phyloP scores from a whole-genome alignment of 345 rosid species.

The Chamaenerion angustifolium region DNA sequence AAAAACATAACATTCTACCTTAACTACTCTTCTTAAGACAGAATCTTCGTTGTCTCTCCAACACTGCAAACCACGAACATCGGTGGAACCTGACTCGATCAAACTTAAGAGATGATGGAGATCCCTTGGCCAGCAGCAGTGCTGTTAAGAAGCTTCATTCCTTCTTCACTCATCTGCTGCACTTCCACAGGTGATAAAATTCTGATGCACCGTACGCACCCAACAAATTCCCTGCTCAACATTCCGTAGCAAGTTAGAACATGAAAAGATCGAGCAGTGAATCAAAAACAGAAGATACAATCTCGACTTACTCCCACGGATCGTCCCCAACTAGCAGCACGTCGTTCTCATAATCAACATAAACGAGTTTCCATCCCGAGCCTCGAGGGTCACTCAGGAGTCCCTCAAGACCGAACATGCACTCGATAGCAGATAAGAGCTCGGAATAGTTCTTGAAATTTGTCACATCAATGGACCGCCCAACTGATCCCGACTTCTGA shows the following conservation, averaged over 20 bases:
- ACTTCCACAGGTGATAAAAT: slow-evolving; percentile 91
- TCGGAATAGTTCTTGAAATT: slow-evolving; percentile 68
- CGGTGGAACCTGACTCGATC: too few relatives aligned
- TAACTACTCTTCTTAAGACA: too few relatives aligned
- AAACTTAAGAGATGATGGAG: too few relatives aligned
- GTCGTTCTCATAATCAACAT: slow-evolving; percentile 91
- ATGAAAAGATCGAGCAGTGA: too few relatives aligned
- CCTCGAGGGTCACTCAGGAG: slow-evolving; percentile 66
- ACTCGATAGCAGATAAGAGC: slow-evolving; percentile 71
- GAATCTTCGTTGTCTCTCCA: too few relatives aligned
- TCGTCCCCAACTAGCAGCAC: slow-evolving; percentile 96
- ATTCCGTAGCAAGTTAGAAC: background rate
- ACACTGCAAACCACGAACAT: too few relatives aligned
- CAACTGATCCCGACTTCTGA: slow-evolving; percentile 94
- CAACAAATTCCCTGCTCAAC: slow-evolving; percentile 67
- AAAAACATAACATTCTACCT: too few relatives aligned
- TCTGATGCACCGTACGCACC: slow-evolving; percentile 93
- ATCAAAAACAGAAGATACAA: background rate
- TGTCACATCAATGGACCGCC: slow-evolving; percentile 89
- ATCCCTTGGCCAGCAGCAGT: slow-evolving; percentile 17
- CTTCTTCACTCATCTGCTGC: slow-evolving; percentile 98
- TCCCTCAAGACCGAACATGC: slow-evolving; percentile 93
- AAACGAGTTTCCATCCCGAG: slow-evolving; percentile 89
- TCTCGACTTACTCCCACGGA: slow-evolving; percentile 86
- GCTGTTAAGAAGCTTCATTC: slow-evolving; percentile 84